Conservation (phyloP, 257 asterid species). For the Solanum pennellii region DNA sequence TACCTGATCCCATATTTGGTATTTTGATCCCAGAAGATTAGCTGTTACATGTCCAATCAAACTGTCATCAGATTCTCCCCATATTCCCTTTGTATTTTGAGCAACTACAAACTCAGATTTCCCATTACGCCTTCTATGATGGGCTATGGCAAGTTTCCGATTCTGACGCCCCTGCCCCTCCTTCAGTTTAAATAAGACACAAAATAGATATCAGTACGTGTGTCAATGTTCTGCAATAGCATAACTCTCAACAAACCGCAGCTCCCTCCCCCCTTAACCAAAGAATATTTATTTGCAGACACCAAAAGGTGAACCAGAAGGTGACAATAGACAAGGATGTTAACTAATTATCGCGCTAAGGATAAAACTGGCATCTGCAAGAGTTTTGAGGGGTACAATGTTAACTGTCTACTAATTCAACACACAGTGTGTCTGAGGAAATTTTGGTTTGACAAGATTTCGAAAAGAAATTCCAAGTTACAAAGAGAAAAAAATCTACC, state of each 20-base stretch:
- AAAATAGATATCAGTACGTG: background rate
- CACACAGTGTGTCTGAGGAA: background rate
- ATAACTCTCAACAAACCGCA: background rate
- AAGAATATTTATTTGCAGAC: background rate
- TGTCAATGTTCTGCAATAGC: background rate
- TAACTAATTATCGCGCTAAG: background rate
- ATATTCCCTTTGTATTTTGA: constrained; percentile 40
- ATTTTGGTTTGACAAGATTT: background rate
- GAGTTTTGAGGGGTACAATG: background rate
- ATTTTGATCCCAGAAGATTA: constrained; percentile 74
- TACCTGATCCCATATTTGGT: constrained; percentile 81
- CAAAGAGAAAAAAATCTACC: background rate
- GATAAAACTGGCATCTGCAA: background rate
- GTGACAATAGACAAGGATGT: background rate
- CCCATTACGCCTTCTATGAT: constrained; percentile 53
- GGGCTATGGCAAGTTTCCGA: constrained; percentile 80
- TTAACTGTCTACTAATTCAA: background rate
- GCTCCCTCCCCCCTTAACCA: background rate
- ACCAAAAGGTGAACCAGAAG: background rate
- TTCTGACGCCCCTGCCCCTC: constrained; percentile 93
- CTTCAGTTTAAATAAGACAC: constrained; percentile 15
- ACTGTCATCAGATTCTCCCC: constrained; percentile 42
- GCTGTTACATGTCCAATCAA: constrained; percentile 58
- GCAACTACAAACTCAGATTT: constrained; percentile 77
- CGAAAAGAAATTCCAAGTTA: background rate